These are phyloP conservation scores for Naganishia albida DNA, from an alignment of 1,284 basidiomycete species.

Conservation along the genomic window DNA sequence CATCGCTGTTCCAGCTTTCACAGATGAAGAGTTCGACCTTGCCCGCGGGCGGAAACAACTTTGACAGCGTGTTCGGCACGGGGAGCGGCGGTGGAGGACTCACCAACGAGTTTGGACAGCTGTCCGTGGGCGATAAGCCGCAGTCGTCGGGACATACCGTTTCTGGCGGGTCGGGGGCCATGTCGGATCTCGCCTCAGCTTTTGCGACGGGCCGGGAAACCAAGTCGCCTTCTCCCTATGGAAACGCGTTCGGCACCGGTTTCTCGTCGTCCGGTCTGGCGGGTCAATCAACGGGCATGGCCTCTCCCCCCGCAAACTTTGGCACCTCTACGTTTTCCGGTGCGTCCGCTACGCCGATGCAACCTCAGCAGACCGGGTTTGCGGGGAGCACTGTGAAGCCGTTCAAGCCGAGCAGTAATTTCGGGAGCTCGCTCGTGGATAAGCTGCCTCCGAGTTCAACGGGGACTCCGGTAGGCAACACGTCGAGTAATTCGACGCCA, in stretches of 20 bases:
- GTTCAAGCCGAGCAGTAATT: slow-evolving; percentile 87
- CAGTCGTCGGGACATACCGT: slow-evolving; percentile 6
- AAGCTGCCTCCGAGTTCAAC: slow-evolving; percentile 64
- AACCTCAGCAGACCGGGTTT: slow-evolving; percentile 79
- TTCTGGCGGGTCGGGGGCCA: slow-evolving; percentile 30
- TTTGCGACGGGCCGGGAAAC: slow-evolving; percentile 36
- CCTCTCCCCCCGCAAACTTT: neutral
- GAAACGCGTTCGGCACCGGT: slow-evolving; percentile 7
- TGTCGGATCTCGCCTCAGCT: slow-evolving; percentile 49
- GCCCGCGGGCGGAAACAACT: slow-evolving; percentile 9
- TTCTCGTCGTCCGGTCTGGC: slow-evolving; percentile 9
- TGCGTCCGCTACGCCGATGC: slow-evolving; percentile 53
- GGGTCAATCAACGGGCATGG: slow-evolving; percentile 9
- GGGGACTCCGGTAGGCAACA: slow-evolving; percentile 57
- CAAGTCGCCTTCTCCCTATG: slow-evolving; percentile 6
- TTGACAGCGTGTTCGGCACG: slow-evolving; percentile 30
- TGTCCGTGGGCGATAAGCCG: slow-evolving; percentile 17
- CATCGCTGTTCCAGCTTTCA: slow-evolving; percentile 32
- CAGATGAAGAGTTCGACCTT: slow-evolving; percentile 25
- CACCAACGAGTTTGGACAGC: slow-evolving; percentile 28
- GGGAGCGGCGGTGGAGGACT: slow-evolving; percentile 33
- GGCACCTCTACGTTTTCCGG: slow-evolving; percentile 1
- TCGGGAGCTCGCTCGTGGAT: slow-evolving; percentile 78
- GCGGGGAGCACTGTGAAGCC: slow-evolving; percentile 68
- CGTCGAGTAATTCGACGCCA: slow-evolving; percentile 16